A percentile compares a stretch with the other conserved stretches of the same genome.
phyloP scores from a whole-genome alignment of 2,329 filamentous ascomycete species.

The Dactylellina leptospora region DNA sequence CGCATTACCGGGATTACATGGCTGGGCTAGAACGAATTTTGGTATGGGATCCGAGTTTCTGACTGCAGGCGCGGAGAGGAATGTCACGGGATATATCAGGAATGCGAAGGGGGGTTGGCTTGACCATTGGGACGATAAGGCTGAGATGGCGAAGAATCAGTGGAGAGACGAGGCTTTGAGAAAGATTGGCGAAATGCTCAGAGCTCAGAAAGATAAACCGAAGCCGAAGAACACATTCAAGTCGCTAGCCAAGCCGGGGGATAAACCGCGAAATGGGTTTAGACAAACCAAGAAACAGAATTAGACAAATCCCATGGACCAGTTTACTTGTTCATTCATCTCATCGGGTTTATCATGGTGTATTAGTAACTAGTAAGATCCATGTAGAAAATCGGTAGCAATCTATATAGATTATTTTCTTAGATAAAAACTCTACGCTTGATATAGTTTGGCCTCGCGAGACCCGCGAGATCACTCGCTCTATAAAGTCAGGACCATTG shows the following conservation, averaged over 20 bases:
- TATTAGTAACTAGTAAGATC: no score
- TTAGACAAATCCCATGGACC: no score
- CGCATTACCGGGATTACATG: background rate
- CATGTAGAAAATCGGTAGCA: no score
- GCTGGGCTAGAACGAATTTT: background rate
- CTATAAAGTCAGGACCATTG: no score
- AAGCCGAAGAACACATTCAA: background rate
- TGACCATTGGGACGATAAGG: constrained; percentile 15
- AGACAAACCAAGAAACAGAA: constrained; percentile 5
- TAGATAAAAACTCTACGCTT: no score
- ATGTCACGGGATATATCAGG: background rate
- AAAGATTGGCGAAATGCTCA: background rate
- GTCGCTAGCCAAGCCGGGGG: background rate
- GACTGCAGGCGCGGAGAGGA: constrained; percentile 9
- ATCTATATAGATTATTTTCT: no score
- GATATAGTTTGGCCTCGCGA: no score
- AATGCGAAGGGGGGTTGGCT: background rate
- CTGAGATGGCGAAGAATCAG: constrained; percentile 22
- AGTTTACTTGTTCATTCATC: no score
- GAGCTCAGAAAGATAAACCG: background rate
- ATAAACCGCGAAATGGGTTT: background rate
- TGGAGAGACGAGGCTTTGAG: constrained; percentile 20
- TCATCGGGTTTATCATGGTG: no score
- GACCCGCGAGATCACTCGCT: no score
- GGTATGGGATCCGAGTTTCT: background rate